These are phyloP conservation scores for Tagetes erecta DNA, from an alignment of 129 eudicot species.

Conservation along the genomic window DNA sequence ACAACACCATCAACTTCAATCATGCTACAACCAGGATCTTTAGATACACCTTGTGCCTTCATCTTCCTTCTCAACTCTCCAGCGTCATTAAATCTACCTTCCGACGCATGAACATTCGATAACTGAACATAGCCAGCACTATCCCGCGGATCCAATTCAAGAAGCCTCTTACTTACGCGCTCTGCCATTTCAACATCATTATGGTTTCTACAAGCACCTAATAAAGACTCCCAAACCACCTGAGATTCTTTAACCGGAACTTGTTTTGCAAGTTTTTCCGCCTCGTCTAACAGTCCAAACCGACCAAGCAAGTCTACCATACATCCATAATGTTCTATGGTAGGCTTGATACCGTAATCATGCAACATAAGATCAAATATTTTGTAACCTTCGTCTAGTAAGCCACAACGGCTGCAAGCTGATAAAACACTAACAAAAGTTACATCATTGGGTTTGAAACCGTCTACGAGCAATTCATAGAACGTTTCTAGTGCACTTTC, in stretches of 20 bases:
- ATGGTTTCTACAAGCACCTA: constrained; percentile 49
- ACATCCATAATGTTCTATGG: constrained; percentile 47
- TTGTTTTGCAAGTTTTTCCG: constrained; percentile 36
- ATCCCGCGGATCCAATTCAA: constrained; percentile 43
- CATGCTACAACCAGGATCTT: constrained; percentile 51
- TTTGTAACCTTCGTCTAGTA: constrained; percentile 38
- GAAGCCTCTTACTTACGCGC: constrained; percentile 38
- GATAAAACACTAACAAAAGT: constrained; percentile 50
- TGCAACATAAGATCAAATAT: constrained; percentile 46
- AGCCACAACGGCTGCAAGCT: constrained; percentile 51
- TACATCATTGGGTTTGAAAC: constrained; percentile 47
- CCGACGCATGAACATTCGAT: constrained; percentile 43
- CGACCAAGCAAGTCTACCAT: constrained; percentile 57
- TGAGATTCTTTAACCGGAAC: constrained; percentile 34
- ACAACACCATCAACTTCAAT: constrained; percentile 50
- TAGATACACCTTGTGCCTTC: constrained; percentile 39
- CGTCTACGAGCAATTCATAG: constrained; percentile 31
- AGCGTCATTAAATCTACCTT: constrained; percentile 35
- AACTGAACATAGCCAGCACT: constrained; percentile 49
- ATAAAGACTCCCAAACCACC: constrained; percentile 48
- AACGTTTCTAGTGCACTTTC: constrained; percentile 33
- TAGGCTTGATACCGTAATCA: constrained; percentile 37
- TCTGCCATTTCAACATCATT: constrained; percentile 41
- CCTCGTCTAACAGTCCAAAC: constrained; percentile 47
- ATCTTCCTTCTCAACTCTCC: constrained; percentile 43